A percentile compares a stretch with the other conserved stretches of the same genome.
These are phyloP conservation scores for Erodium moschatum DNA, from an alignment of 441 rosid species.

Conservation along the genomic window DNA sequence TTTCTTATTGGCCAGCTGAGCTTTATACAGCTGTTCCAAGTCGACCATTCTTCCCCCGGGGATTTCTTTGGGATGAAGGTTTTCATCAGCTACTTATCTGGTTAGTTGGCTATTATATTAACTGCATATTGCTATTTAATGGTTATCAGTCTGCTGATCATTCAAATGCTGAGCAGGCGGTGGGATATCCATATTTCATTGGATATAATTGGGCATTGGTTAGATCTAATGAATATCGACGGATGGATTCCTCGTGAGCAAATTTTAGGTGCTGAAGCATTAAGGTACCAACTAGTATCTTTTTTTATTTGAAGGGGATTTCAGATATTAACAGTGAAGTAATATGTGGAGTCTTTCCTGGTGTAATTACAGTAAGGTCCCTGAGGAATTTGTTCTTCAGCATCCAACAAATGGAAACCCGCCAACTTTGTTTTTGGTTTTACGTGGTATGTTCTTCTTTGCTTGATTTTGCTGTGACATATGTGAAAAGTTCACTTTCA, in stretches of 20 bases:
- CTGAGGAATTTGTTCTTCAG: constrained; percentile 83
- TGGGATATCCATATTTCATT: constrained; percentile 67
- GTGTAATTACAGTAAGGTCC: constrained; percentile 72
- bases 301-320: constrained; percentile 16
- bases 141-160: constrained; percentile 21
- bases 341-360: constrained; percentile 22
- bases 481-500: neutral
- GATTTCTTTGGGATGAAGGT: constrained; percentile 98
- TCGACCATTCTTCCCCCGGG: constrained; percentile 92
- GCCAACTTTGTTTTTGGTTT: constrained; percentile 85
- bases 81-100: constrained; percentile 92
- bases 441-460: constrained; percentile 48
- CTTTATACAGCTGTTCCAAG: constrained; percentile 97
- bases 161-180: constrained; percentile 41
- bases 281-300: constrained; percentile 42
- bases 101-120: constrained; percentile 35
- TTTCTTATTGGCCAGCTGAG: constrained; percentile 96
- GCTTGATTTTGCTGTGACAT: no score
- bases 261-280: constrained; percentile 90
- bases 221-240: constrained; percentile 71
- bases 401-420: constrained; percentile 89
- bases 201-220: constrained; percentile 89
- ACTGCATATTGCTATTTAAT: constrained; percentile 3
- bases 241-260: constrained; percentile 99
- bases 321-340: constrained; percentile 17